Conservation (phyloP, 768 basidiomycete genomes). For the Paxillus involutus region DNA sequence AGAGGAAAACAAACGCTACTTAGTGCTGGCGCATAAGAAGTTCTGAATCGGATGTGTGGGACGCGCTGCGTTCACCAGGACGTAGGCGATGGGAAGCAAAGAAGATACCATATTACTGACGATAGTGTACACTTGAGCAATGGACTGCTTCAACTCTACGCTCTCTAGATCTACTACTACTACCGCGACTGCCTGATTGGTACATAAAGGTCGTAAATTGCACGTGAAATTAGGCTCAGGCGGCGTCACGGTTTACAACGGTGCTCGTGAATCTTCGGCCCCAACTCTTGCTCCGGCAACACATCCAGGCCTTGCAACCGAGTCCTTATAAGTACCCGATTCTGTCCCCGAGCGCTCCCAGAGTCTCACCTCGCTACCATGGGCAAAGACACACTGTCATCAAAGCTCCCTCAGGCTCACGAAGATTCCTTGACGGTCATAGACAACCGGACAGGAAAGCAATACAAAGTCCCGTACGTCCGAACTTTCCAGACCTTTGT, state of each 20-base stretch:
- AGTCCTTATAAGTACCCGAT: neutral
- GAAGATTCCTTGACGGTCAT: slow-evolving; percentile 56
- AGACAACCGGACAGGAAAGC: slow-evolving; percentile 86
- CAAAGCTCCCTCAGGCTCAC: slow-evolving; percentile 10
- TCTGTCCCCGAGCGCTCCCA: neutral
- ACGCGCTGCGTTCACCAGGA: neutral
- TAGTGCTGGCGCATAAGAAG: slow-evolving; percentile 6
- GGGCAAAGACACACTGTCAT: slow-evolving; percentile 24
- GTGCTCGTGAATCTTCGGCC: neutral
- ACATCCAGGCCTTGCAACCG: neutral
- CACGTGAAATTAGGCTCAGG: slow-evolving; percentile 13
- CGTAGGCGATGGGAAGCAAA: neutral
- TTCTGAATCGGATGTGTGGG: neutral
- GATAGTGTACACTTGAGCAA: slow-evolving; percentile 6
- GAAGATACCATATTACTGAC: slow-evolving; percentile 19
- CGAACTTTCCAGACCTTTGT: neutral
- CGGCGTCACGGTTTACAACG: neutral
- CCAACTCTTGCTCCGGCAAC: neutral
- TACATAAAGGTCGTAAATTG: neutral
- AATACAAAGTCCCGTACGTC: slow-evolving; percentile 71
- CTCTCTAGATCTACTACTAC: too few relatives aligned
- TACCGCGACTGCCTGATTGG: too few relatives aligned
- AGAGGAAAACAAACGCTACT: slow-evolving; percentile 21
- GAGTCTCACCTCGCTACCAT: slow-evolving; percentile 7
- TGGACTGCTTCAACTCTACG: neutral